Evolutionary conservation across 2,329 filamentous ascomycete species (phyloP).

Genomic region (Elsinoe fawcettii): DNA sequence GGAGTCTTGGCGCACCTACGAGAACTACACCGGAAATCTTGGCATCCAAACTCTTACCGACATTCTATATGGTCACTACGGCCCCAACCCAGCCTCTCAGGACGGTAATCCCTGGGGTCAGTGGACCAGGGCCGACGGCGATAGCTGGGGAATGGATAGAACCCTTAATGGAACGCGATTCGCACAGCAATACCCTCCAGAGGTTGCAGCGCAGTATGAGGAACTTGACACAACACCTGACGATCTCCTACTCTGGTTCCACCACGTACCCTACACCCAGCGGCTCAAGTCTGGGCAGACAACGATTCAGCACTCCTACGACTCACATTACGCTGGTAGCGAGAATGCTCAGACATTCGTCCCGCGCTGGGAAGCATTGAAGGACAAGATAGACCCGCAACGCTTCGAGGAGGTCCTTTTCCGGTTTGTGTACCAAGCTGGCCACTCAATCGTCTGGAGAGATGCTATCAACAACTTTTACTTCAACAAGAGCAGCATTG

Average conservation of each 20-base stretch:
- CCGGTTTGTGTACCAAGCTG: conserved; percentile 57
- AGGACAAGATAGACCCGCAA: conserved; percentile 51
- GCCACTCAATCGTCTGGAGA: conserved; percentile 63
- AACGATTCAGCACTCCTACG: conserved; percentile 60
- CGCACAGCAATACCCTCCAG: conserved; percentile 57
- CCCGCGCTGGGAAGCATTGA: conserved; percentile 46
- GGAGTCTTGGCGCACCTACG: conserved; percentile 63
- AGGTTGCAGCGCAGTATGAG: conserved; percentile 53
- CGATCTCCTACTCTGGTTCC: conserved; percentile 64
- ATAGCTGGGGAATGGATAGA: conserved; percentile 61
- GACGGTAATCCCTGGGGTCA: conserved; percentile 64
- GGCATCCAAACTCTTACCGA: conserved; percentile 63
- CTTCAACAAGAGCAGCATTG: conserved; percentile 51
- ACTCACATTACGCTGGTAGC: conserved; percentile 54
- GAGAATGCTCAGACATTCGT: conserved; percentile 54
- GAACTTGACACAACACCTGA: conserved; percentile 57
- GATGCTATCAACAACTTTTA: conserved; percentile 61
- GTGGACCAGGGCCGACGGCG: conserved; percentile 58
- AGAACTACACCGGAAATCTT: conserved; percentile 63
- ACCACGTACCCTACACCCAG: conserved; percentile 63
- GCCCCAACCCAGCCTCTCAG: conserved; percentile 58
- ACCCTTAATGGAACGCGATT: conserved; percentile 61
- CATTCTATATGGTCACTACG: conserved; percentile 59
- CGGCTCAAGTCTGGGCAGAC: conserved; percentile 55
- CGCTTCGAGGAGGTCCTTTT: conserved; percentile 53